phyloP scores from a whole-genome alignment of 2,329 filamentous ascomycete genomes.

The Colletotrichum tanaceti region DNA sequence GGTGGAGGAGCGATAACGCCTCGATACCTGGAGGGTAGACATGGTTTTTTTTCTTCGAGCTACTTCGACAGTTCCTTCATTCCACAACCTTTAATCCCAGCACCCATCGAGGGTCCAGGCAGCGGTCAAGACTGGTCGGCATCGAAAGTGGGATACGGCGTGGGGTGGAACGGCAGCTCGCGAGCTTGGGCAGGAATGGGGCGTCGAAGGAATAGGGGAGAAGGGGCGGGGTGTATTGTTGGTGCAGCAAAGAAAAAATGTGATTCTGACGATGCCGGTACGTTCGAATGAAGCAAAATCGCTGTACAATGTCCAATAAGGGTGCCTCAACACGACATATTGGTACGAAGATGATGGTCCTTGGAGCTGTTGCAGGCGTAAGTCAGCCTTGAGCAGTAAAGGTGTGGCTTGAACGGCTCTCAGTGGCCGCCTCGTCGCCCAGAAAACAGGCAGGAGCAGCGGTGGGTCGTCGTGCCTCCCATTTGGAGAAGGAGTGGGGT shows the following conservation, averaged over 20 bases:
- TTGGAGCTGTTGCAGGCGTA: conserved; percentile 28
- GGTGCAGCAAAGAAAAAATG: conserved; percentile 39
- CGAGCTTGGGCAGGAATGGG: conserved; percentile 11
- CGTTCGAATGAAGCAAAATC: background rate
- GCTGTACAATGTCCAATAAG: background rate
- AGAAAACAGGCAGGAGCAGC: conserved; percentile 13
- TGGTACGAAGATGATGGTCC: conserved; percentile 8
- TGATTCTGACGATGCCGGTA: conserved; percentile 46
- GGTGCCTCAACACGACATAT: conserved; percentile 8
- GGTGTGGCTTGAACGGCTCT: conserved; percentile 35
- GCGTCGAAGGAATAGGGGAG: background rate
- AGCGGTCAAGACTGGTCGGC: conserved; percentile 35
- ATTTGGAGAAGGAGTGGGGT: conserved; percentile 23
- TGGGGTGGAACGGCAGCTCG: conserved; percentile 25
- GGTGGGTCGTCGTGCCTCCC: conserved; percentile 2
- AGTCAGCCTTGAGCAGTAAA: conserved; percentile 37
- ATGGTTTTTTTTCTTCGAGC: conserved; percentile 50
- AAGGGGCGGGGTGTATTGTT: background rate
- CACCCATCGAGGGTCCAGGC: conserved; percentile 51
- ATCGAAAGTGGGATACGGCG: conserved; percentile 37
- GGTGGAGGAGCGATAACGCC: conserved; percentile 74
- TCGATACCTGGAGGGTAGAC: conserved; percentile 57
- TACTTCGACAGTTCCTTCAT: conserved; percentile 38
- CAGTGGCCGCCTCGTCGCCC: conserved; percentile 21
- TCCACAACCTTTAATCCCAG: conserved; percentile 43